These are phyloP conservation scores for Alternaria arborescens DNA, from an alignment of 2,329 filamentous ascomycete genomes.

Conservation along the genomic window DNA sequence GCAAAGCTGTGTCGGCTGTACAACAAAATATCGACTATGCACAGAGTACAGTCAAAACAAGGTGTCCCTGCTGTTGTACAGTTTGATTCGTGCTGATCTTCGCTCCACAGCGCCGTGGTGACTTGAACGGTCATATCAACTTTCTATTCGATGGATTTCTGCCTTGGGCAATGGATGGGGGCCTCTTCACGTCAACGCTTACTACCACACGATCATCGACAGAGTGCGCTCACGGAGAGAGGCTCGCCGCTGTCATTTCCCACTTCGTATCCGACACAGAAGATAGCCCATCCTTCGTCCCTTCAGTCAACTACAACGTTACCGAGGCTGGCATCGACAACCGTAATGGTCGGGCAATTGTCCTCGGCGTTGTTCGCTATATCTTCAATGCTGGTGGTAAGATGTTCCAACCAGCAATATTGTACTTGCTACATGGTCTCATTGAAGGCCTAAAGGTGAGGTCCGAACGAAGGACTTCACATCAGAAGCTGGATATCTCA, in stretches of 20 bases:
- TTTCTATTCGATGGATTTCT: constrained; percentile 55
- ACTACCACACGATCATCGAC: constrained; percentile 39
- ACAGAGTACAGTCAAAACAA: neutral
- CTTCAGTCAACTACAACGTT: neutral
- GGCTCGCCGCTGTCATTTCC: constrained; percentile 48
- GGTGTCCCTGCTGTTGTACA: neutral
- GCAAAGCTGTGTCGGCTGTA: neutral
- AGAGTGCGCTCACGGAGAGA: constrained; percentile 53
- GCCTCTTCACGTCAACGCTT: constrained; percentile 54
- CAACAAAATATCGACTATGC: neutral
- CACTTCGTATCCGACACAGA: constrained; percentile 34
- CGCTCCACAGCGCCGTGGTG: constrained; percentile 4
- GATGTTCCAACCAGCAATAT: constrained; percentile 53
- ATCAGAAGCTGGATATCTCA: neutral
- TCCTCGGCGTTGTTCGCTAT: constrained; percentile 47
- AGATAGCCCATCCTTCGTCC: neutral
- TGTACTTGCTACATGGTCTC: constrained; percentile 56
- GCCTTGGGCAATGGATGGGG: constrained; percentile 58
- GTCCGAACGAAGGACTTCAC: neutral
- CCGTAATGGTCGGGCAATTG: constrained; percentile 25
- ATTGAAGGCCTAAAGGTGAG: constrained; percentile 40
- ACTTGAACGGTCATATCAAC: constrained; percentile 15
- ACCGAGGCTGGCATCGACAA: constrained; percentile 10
- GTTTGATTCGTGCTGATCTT: neutral
- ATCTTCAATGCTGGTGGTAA: constrained; percentile 45